A percentile compares a stretch with the other conserved stretches of the same genome.
Evolutionary conservation across 202 grass and related monocot species (phyloP).

Genomic region (Elaeis oleifera): DNA sequence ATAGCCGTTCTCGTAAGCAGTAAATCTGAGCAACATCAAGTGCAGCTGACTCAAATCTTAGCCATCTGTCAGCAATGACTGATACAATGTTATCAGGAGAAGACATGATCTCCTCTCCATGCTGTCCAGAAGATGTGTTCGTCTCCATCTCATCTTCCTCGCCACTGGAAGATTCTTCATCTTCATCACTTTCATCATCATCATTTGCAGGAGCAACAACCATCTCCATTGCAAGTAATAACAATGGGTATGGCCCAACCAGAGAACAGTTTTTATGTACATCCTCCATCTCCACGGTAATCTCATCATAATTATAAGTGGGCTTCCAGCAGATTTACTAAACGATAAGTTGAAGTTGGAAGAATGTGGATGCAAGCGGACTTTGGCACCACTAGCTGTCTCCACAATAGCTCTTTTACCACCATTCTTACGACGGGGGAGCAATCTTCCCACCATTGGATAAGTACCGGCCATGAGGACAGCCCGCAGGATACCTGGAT

Average conservation of each 20-base stretch:
- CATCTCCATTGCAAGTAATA: constrained; percentile 69
- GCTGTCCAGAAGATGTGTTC: constrained; percentile 19
- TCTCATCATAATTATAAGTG: constrained; percentile 83
- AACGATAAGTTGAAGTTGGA: constrained; percentile 57
- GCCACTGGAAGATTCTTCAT: constrained; percentile 37
- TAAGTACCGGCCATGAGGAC: constrained; percentile 76
- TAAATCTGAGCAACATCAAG: constrained; percentile 98
- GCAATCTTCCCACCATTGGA: constrained; percentile 77
- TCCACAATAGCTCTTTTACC: constrained; percentile 45
- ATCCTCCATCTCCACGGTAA: constrained; percentile 74
- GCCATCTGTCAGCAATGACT: constrained; percentile 80
- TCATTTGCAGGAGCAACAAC: constrained; percentile 62
- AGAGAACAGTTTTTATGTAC: constrained; percentile 78
- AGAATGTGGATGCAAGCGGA: constrained; percentile 78
- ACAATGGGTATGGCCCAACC: constrained; percentile 55
- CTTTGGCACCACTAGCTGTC: constrained; percentile 69
- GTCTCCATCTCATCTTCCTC: constrained; percentile 51
- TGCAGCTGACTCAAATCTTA: constrained; percentile 64
- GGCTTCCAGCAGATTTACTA: constrained; percentile 32
- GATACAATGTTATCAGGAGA: constrained; percentile 70
- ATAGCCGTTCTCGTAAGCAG: constrained; percentile 77
- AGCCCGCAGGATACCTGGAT: constrained; percentile 83
- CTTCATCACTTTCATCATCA: constrained; percentile 29
- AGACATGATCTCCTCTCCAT: constrained; percentile 72
- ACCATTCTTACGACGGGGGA: constrained; percentile 41